A percentile compares a stretch with the other conserved stretches of the same genome.
Conservation (phyloP, 768 basidiomycete genomes). For the Xerocomus brunneocitrinus region DNA sequence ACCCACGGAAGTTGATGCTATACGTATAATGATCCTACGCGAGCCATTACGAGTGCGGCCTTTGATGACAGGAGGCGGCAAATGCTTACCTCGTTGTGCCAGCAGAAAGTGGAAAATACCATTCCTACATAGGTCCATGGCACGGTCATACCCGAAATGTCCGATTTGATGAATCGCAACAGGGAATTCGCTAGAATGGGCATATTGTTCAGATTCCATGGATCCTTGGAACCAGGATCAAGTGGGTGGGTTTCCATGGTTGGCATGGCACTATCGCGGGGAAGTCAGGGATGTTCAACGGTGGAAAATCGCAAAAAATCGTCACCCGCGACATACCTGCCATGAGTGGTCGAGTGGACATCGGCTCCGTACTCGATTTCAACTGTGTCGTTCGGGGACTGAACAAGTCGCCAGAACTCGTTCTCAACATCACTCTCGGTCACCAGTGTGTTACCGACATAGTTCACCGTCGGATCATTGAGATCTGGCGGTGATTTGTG, state of each 20-base stretch:
- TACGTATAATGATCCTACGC: conserved; percentile 94
- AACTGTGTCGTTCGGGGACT: conserved; percentile 84
- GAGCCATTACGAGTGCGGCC: conserved; percentile 20
- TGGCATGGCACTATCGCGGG: conserved; percentile 75
- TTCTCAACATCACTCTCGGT: conserved; percentile 88
- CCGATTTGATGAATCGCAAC: conserved; percentile 94
- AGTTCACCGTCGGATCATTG: conserved; percentile 50
- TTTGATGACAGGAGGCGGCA: conserved; percentile 13
- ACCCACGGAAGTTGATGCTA: conserved; percentile 88
- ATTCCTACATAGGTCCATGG: conserved; percentile 99
- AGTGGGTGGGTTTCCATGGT: conserved; percentile 91
- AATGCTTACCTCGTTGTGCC: conserved; percentile 88
- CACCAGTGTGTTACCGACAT: conserved; percentile 58
- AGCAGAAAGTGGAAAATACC: conserved; percentile 98
- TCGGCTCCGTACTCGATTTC: conserved; percentile 99
- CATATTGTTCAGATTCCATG: conserved; percentile 98
- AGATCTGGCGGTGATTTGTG: conserved; percentile 29
- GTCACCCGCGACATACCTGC: conserved; percentile 60
- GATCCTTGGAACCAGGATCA: conserved; percentile 80
- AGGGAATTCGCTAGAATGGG: conserved; percentile 91
- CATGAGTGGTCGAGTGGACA: conserved; percentile 94
- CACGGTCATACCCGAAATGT: conserved; percentile 99
- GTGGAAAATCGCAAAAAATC: conserved; percentile 20
- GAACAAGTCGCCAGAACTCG: conserved; percentile 96
- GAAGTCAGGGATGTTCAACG: conserved; percentile 21